Evolutionary conservation across 139 green algal genomes (phyloP).

Genomic region (Diplosphaera chodatii): DNA sequence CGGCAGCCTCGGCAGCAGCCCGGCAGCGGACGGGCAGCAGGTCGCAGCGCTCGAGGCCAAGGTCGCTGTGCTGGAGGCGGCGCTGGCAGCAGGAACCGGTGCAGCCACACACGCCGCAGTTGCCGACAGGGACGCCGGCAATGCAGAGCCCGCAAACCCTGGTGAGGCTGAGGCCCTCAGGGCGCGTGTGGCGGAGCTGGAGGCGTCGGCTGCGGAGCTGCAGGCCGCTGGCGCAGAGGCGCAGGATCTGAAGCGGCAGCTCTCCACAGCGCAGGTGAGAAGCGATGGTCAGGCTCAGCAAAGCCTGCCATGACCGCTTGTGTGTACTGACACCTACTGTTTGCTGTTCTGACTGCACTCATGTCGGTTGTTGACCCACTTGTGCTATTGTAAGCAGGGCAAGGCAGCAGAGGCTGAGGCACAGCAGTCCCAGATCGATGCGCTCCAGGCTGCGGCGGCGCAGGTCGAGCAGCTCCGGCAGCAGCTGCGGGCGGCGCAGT

Average conservation of each 20-base stretch:
- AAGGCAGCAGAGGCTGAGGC: background rate
- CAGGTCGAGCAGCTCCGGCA: constrained; percentile 5
- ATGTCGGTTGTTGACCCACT: too few species aligned
- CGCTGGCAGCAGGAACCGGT: background rate
- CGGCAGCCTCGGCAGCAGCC: too few species aligned
- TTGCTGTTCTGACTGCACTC: too few species aligned
- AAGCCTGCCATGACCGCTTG: too few species aligned
- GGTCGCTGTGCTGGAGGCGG: background rate
- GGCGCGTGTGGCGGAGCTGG: background rate
- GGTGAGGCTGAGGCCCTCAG: background rate
- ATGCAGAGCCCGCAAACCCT: too few species aligned
- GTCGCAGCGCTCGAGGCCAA: background rate
- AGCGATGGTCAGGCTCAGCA: too few species aligned
- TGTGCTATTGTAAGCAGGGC: too few species aligned
- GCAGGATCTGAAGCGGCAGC: background rate
- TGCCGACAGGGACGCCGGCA: too few species aligned
- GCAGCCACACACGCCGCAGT: background rate
- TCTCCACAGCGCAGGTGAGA: background rate
- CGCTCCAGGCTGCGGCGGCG: constrained; percentile 1
- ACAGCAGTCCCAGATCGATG: background rate
- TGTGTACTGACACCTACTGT: too few species aligned
- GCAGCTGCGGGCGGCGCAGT: background rate
- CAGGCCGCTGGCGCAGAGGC: background rate
- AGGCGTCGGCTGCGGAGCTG: background rate
- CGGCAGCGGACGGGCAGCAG: too few species aligned